phyloP scores from a whole-genome alignment of 768 basidiomycete genomes.

The Floccularia luteovirens region DNA sequence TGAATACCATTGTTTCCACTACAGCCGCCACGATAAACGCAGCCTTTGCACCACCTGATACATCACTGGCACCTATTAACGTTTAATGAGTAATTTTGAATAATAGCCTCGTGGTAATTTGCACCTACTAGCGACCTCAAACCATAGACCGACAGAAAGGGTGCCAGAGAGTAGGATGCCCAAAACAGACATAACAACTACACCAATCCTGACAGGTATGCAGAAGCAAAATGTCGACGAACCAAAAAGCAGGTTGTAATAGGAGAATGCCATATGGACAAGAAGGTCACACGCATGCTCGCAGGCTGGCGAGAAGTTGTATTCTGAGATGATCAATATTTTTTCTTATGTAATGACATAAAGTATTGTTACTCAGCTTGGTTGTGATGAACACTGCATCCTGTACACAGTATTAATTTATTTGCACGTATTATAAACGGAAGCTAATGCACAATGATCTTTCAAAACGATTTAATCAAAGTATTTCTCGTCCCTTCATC shows the following conservation, averaged over 20 bases:
- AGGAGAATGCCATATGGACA: constrained; percentile 31
- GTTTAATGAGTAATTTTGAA: constrained; percentile 2
- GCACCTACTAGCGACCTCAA: constrained; percentile 49
- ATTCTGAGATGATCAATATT: no score
- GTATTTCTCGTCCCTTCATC: no score
- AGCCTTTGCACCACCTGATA: constrained; percentile 20
- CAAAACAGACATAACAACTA: constrained; percentile 44
- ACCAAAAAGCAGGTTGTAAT: constrained; percentile 37
- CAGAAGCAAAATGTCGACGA: constrained; percentile 56
- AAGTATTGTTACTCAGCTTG: no score
- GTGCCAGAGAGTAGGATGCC: constrained; percentile 47
- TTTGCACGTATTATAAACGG: constrained; percentile 3
- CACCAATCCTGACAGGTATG: constrained; percentile 55
- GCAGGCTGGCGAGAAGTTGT: no score
- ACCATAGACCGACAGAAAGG: constrained; percentile 51
- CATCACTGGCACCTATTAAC: constrained; percentile 23
- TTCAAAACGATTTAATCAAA: no score
- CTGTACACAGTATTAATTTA: neutral
- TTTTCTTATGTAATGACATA: no score
- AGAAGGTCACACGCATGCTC: neutral
- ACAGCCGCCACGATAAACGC: constrained; percentile 44
- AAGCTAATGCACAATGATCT: neutral
- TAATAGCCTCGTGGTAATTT: neutral
- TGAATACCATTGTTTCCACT: constrained; percentile 45
- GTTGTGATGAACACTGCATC: no score